Conservation (phyloP, 805 yeast genomes). For the Komagataella populi region DNA sequence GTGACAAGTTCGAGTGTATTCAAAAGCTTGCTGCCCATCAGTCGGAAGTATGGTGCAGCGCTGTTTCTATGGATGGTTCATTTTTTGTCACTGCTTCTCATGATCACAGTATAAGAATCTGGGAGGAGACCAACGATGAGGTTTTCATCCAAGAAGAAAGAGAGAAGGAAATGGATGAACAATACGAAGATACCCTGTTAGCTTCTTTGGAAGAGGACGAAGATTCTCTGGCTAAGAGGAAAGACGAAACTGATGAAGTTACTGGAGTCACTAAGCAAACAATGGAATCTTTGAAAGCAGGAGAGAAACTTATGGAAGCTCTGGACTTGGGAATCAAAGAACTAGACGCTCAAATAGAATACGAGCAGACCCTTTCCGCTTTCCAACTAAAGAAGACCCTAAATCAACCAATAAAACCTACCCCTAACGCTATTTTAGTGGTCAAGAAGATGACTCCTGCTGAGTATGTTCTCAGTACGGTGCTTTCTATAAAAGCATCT, state of each 20-base stretch:
- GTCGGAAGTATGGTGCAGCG: slow-evolving; percentile 86
- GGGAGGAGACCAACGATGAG: slow-evolving; percentile 90
- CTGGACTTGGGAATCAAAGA: slow-evolving; percentile 72
- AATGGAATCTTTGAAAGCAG: slow-evolving; percentile 83
- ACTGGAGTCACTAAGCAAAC: slow-evolving; percentile 70
- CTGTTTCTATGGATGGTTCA: slow-evolving; percentile 60
- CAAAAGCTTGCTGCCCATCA: slow-evolving; percentile 83
- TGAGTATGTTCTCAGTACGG: slow-evolving; percentile 61
- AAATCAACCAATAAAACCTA: slow-evolving; percentile 44
- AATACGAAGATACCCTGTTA: slow-evolving; percentile 70
- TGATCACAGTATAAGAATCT: slow-evolving; percentile 85
- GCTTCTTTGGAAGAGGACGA: slow-evolving; percentile 52
- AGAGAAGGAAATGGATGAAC: slow-evolving; percentile 89
- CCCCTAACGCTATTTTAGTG: slow-evolving; percentile 55
- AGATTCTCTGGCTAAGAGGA: slow-evolving; percentile 21
- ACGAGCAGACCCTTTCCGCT: slow-evolving; percentile 24
- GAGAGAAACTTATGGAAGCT: slow-evolving; percentile 88
- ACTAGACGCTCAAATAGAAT: slow-evolving; percentile 39
- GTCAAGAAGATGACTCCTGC: slow-evolving; percentile 66
- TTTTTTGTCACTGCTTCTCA: slow-evolving; percentile 77
- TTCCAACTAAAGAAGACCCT: slow-evolving; percentile 27
- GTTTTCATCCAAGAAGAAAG: slow-evolving; percentile 96
- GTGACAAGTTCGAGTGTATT: slow-evolving; percentile 88
- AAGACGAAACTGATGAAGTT: slow-evolving; percentile 34
- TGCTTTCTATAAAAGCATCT: slow-evolving; percentile 60